Conservation (phyloP, 208 protist genomes). For the Acanthamoeba lenticulata region DNA sequence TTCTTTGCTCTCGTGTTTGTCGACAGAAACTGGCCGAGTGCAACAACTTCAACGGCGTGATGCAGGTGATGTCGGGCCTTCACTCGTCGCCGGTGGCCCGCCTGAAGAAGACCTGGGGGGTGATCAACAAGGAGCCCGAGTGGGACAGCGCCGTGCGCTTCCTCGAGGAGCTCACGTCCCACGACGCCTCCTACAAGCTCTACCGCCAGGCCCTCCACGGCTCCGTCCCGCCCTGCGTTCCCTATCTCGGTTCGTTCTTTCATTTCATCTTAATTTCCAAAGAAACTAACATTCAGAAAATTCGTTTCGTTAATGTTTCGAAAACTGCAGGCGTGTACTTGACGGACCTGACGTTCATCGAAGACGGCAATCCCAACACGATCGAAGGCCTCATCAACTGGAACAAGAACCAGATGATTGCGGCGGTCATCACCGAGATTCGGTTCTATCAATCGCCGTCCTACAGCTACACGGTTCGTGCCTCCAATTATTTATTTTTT, state of each 20-base stretch:
- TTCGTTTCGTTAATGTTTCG: background rate
- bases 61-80: slow-evolving; percentile 53
- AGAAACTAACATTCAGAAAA: background rate
- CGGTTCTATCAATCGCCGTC: slow-evolving; percentile 30
- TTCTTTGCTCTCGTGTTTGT: background rate
- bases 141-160: background rate
- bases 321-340: slow-evolving; percentile 61
- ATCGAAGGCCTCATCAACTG: slow-evolving; percentile 56
- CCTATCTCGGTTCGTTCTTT: background rate
- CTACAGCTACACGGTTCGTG: background rate
- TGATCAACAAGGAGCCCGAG: slow-evolving; percentile 7
- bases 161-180: slow-evolving; percentile 18
- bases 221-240: slow-evolving; percentile 1
- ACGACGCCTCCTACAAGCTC: slow-evolving; percentile 20
- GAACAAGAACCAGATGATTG: slow-evolving; percentile 69
- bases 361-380: slow-evolving; percentile 63
- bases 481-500: background rate
- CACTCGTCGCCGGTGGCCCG: background rate
- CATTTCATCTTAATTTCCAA: background rate
- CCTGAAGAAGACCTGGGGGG: slow-evolving; percentile 28
- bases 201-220: slow-evolving; percentile 1
- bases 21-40: slow-evolving; percentile 45
- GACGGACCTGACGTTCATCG: slow-evolving; percentile 65
- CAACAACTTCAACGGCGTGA: slow-evolving; percentile 62
- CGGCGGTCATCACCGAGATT: slow-evolving; percentile 37